Evolutionary conservation across 2,329 filamentous ascomycete genomes (phyloP).

Genomic region (Hysterium pulicare): DNA sequence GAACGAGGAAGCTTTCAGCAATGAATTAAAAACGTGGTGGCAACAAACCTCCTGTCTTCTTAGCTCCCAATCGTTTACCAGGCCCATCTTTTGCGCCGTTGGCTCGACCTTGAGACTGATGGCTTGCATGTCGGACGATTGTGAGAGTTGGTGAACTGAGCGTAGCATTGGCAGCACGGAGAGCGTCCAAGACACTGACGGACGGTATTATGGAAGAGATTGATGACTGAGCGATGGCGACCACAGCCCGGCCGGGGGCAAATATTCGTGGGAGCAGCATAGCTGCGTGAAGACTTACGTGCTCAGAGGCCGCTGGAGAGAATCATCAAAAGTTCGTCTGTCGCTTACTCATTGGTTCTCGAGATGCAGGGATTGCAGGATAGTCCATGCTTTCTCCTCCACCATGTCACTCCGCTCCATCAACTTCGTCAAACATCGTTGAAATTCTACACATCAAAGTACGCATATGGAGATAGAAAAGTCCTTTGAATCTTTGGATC

Average conservation of each 20-base stretch:
- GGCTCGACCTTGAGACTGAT: slow-evolving; percentile 63
- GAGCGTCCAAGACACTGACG: slow-evolving; percentile 28
- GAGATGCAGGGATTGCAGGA: too few species aligned
- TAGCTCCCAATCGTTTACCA: slow-evolving; percentile 88
- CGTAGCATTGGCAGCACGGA: slow-evolving; percentile 7
- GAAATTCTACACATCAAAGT: too few species aligned
- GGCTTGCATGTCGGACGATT: slow-evolving; percentile 59
- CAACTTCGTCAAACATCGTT: too few species aligned
- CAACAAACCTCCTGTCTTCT: slow-evolving; percentile 74
- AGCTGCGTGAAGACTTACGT: slow-evolving; percentile 18
- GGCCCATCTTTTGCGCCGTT: slow-evolving; percentile 68
- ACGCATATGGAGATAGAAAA: too few species aligned
- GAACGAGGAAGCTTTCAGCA: too few species aligned
- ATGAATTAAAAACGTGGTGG: too few species aligned
- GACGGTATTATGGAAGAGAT: slow-evolving; percentile 21
- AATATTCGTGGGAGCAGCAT: slow-evolving; percentile 41
- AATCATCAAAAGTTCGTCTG: not conserved
- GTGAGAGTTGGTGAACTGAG: slow-evolving; percentile 36
- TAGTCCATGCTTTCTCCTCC: too few species aligned
- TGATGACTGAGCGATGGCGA: slow-evolving; percentile 14
- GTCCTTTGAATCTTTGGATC: too few species aligned
- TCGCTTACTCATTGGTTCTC: not conserved
- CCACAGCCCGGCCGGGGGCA: slow-evolving; percentile 33
- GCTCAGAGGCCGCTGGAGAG: not conserved
- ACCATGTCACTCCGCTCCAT: too few species aligned